A percentile compares a stretch with the other conserved stretches of the same genome.
Conservation (phyloP, 495 filamentous ascomycete genomes). For the Tuber indicum region DNA sequence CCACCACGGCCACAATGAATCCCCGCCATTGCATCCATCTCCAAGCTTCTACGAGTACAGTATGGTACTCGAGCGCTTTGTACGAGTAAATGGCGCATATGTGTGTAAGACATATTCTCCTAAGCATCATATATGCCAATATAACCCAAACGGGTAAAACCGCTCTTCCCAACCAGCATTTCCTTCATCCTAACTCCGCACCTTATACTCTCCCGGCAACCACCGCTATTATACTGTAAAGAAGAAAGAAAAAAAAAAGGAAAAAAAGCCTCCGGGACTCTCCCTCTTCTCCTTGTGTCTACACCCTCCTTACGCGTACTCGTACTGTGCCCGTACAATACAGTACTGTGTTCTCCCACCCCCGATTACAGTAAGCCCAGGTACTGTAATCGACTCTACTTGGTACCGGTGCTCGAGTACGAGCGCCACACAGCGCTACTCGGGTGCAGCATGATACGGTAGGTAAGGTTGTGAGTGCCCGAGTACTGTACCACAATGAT, state of each 20-base stretch:
- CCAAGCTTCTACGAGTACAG: background rate
- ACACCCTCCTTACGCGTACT: background rate
- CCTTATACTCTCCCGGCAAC: background rate
- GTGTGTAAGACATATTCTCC: background rate
- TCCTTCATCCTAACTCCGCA: background rate
- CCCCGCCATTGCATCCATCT: background rate
- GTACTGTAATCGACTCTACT: too few relatives aligned
- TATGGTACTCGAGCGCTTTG: background rate
- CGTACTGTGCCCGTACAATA: background rate
- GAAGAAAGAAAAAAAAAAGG: background rate
- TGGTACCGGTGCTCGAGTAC: too few relatives aligned
- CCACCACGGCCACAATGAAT: background rate
- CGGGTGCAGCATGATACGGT: background rate
- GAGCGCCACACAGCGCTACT: background rate
- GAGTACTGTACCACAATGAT: background rate
- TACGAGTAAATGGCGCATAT: background rate
- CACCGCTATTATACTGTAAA: background rate
- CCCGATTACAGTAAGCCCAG: background rate
- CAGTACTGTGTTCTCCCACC: background rate
- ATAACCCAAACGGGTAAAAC: background rate
- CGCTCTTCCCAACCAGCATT: background rate
- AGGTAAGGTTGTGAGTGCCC: background rate
- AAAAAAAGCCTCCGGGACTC: background rate
- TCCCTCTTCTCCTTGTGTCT: background rate
- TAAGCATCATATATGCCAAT: background rate